These are phyloP conservation scores for Fusarium sororula DNA, from an alignment of 2,329 filamentous ascomycete genomes.

Conservation along the genomic window DNA sequence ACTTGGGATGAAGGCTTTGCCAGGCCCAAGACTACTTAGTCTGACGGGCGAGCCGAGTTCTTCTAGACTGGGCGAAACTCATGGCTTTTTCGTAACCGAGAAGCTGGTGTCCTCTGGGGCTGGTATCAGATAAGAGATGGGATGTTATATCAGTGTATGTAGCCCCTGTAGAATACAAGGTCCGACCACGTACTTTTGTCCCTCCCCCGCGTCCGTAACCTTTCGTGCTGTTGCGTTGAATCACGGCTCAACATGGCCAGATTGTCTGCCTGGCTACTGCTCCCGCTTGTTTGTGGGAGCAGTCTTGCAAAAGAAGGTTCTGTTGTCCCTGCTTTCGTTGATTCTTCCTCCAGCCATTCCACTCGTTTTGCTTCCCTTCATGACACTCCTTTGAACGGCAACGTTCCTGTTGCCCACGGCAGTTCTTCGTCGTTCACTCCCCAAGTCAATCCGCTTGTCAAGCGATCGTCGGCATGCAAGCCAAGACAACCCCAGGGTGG, in stretches of 20 bases:
- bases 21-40: not conserved
- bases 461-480: constrained; percentile 13
- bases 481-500: not conserved
- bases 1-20: not conserved
- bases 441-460: not conserved
- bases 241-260: constrained; percentile 29
- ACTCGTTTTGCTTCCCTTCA: constrained; percentile 24
- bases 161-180: not conserved
- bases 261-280: constrained; percentile 23
- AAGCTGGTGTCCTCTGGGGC: not conserved
- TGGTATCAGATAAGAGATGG: not conserved
- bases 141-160: constrained; percentile 2
- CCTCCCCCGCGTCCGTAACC: not conserved
- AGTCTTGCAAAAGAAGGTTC: constrained; percentile 35
- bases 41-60: not conserved
- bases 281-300: constrained; percentile 19
- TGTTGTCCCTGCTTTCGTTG: constrained; percentile 25
- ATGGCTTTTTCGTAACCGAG: not conserved
- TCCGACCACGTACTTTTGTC: not conserved
- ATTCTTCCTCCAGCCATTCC: constrained; percentile 27
- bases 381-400: constrained; percentile 16
- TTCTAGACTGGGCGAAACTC: constrained; percentile 1
- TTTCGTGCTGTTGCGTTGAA: constrained; percentile 13
- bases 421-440: not conserved
- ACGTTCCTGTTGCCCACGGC: not conserved